Percentiles rank a stretch among this genome's conserved stretches.
Conservation (phyloP, 176 grass and related monocot species). For the Oryza meyeriana region DNA sequence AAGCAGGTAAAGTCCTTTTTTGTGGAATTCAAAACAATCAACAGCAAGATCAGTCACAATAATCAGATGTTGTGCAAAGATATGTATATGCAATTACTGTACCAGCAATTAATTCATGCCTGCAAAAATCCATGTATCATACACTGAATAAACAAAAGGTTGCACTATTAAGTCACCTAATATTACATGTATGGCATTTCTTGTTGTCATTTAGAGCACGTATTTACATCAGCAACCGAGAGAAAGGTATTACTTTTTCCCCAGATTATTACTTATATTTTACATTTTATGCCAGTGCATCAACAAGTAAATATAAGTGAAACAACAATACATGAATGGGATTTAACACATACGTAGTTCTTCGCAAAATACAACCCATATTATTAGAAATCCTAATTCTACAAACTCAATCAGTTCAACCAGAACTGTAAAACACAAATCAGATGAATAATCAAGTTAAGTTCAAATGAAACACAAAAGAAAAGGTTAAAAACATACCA, state of each 20-base stretch:
- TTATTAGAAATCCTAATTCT: background rate
- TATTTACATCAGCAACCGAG: background rate
- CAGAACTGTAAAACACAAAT: conserved; percentile 11
- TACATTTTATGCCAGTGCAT: background rate
- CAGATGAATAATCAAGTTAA: conserved; percentile 3
- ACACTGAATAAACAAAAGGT: background rate
- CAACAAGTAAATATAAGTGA: conserved; percentile 1
- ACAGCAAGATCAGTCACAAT: background rate
- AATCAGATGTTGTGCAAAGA: conserved; percentile 8
- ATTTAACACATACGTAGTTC: background rate
- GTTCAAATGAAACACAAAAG: conserved; percentile 19
- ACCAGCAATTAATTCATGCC: background rate
- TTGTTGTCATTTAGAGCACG: background rate
- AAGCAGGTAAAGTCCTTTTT: background rate
- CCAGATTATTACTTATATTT: background rate
- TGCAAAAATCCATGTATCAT: conserved; percentile 3
- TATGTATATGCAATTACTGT: background rate
- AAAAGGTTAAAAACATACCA: conserved; percentile 55
- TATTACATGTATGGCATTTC: background rate
- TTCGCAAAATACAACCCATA: background rate
- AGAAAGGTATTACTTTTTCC: background rate
- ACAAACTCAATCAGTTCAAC: conserved; percentile 12
- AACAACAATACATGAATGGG: background rate
- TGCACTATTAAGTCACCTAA: background rate
- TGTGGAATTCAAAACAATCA: background rate